phyloP scores from a whole-genome alignment of 2,329 filamentous ascomycete species.

The Xylogone sp. region DNA sequence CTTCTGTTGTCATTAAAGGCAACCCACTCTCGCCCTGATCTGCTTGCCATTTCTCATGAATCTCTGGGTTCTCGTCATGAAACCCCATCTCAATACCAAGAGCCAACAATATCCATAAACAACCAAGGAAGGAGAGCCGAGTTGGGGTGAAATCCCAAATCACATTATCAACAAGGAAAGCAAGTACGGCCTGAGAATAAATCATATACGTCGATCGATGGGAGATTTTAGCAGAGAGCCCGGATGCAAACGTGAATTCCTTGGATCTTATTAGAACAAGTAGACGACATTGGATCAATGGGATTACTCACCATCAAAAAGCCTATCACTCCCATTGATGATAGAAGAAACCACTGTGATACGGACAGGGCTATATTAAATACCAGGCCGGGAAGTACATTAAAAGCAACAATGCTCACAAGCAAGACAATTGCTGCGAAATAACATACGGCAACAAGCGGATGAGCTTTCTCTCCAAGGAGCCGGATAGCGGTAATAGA shows the following conservation, averaged over 20 bases:
- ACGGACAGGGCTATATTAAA: neutral
- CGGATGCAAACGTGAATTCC: neutral
- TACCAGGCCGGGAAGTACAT: neutral
- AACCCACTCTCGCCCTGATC: too few species aligned
- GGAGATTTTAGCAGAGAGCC: neutral
- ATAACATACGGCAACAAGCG: neutral
- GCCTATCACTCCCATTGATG: neutral
- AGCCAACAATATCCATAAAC: neutral
- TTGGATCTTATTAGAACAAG: neutral
- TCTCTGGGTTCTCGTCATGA: too few species aligned
- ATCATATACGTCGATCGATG: neutral
- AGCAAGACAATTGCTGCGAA: neutral
- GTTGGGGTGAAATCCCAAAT: neutral
- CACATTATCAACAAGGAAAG: neutral
- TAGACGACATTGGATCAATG: too few species aligned
- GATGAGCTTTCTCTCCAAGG: neutral
- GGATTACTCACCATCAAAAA: neutral
- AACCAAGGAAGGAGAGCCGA: constrained; percentile 9
- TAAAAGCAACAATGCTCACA: neutral
- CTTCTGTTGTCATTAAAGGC: too few species aligned
- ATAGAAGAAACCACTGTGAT: neutral
- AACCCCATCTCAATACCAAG: too few species aligned
- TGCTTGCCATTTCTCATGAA: too few species aligned
- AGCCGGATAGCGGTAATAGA: neutral
- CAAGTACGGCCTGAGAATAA: neutral